Evolutionary conservation across 1,284 basidiomycete species (phyloP), one percentile per base, ranked within the genome.

Genomic region (Tausonia pullulans): DNA sequence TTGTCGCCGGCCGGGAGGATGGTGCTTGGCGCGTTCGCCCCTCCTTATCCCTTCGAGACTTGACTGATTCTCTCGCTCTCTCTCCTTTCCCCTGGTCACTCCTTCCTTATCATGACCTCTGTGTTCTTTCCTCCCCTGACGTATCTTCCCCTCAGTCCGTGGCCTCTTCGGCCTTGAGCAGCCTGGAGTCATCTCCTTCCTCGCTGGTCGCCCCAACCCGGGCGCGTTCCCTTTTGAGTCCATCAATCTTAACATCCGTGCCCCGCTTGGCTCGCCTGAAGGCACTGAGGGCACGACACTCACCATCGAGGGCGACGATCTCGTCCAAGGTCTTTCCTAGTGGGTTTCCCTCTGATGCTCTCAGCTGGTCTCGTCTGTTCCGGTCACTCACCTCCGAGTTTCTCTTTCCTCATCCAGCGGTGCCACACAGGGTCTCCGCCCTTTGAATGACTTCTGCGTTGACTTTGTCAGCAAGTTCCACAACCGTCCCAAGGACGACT

Each of bases 181-280:
- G 27, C 90, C 90, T 0, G 89, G 88, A 3, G 77, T 95, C 68
- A 86, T 97, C 64, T 93, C 90, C 14, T 81, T 96, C 66, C 82
- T 92, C n/a, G 85, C 86, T 0, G 81, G 81, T 48, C 79, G 80
- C 76, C 95, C 95, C 41, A 95, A 95, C 73, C 82, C 87, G n/a
- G 78, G 81, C 4, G 89, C 90, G 14, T 98, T 97, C 78, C 94
- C 94, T 0, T 87, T 98, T 74, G 84, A 85, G 6, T 84, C 84
- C 1, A 76, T 96, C 69, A 83, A 81, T 44, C 72, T 81, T 65
- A 77, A 76, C 67, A 72, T 82, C 68, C 80, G 80, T 71, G 74
- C 79, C 14, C 73, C 75, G 9, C 69, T 76, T 27, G 73, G 68
- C 58, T 81, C 88, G 71, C 82, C 79, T 8, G 77, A 74, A 77